These are phyloP conservation scores for Herpomyces periplanetae DNA, from an alignment of 2,329 filamentous ascomycete genomes.

Conservation along the genomic window DNA sequence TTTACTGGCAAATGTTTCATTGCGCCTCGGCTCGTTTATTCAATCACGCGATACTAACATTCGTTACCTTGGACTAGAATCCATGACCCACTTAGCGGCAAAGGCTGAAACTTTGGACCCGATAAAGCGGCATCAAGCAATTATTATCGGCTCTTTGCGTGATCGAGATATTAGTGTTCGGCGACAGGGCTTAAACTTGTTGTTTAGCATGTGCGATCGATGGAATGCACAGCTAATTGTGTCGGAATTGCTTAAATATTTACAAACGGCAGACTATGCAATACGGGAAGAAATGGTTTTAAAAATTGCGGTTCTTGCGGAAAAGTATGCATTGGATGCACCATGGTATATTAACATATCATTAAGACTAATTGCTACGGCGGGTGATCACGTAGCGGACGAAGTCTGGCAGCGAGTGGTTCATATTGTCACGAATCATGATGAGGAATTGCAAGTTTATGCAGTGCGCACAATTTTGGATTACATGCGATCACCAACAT, in stretches of 20 bases:
- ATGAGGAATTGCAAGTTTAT: constrained; percentile 87
- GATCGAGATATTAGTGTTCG: constrained; percentile 90
- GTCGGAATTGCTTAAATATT: constrained; percentile 59
- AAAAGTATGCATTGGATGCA: constrained; percentile 90
- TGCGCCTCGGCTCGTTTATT: constrained; percentile 67
- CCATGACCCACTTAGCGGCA: constrained; percentile 89
- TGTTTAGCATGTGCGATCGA: constrained; percentile 97
- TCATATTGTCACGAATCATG: constrained; percentile 94
- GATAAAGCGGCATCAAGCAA: constrained; percentile 87
- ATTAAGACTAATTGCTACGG: constrained; percentile 65
- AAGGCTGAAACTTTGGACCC: constrained; percentile 73
- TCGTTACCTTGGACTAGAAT: constrained; percentile 69
- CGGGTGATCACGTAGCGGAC: constrained; percentile 88
- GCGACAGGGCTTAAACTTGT: constrained; percentile 63
- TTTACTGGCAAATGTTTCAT: constrained; percentile 80
- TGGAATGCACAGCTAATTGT: constrained; percentile 82
- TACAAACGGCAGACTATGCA: constrained; percentile 84
- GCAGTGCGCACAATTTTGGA: constrained; percentile 70
- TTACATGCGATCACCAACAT: constrained; percentile 66
- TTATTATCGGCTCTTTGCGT: constrained; percentile 70
- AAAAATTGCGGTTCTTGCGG: constrained; percentile 88
- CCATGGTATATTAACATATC: constrained; percentile 99
- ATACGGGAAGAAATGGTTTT: constrained; percentile 97
- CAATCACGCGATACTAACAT: constrained; percentile 91
- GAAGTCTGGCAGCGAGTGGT: constrained; percentile 97